Base-by-base conservation (phyloP, 495 filamentous ascomycete species). In the Annulohypoxylon bovei region DNA sequence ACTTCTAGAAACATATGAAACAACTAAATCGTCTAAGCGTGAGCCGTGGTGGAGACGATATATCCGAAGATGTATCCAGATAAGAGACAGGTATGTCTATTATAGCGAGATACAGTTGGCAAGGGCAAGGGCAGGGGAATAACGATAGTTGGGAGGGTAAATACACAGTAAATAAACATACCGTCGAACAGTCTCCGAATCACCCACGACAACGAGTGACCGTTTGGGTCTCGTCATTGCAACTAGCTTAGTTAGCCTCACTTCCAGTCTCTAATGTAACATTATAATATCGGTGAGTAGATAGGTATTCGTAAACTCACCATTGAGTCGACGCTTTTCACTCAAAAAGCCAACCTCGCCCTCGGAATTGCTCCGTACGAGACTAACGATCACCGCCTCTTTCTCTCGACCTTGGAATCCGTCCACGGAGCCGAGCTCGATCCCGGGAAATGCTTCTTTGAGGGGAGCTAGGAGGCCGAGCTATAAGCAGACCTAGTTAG, bases 351-450 rank as follows among this genome's bases (percentile, higher is more conserved):
- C 95, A 9, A 97, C 93, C 79, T 98, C 94, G 25, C 90, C 86
- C 56, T 92, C 88, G 18, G 86, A 71, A 80, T 98, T 98, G 79
- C 94, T 97, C 68, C 95, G 85, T 37, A 99, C 95, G 22, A 98
- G 83, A 76, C 88, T 93, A 16, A 99, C 88, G 32, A 99, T 87
- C 37, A 99, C 91, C 2, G 92, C 95, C 77, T 99, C 95, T 79
- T 99, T 99, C 80, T 99, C 95, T 11, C 95, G 86, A 37, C 95
- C 95, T 77, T 99, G 95, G 77, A 99, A 99, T 6, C 94, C 94
- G 80, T 99, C 95, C 2, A 99, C 93, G 71, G 92, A 97, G 25
- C 95, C 95, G 16, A 98, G 81, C 77, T 99, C 95, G 12, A 99
- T 87, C 3, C 89, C 93, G 0, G 90, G 90, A 68, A 91, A 97